phyloP scores from a whole-genome alignment of 2,329 filamentous ascomycete species.

The Trichophaea hybrida region DNA sequence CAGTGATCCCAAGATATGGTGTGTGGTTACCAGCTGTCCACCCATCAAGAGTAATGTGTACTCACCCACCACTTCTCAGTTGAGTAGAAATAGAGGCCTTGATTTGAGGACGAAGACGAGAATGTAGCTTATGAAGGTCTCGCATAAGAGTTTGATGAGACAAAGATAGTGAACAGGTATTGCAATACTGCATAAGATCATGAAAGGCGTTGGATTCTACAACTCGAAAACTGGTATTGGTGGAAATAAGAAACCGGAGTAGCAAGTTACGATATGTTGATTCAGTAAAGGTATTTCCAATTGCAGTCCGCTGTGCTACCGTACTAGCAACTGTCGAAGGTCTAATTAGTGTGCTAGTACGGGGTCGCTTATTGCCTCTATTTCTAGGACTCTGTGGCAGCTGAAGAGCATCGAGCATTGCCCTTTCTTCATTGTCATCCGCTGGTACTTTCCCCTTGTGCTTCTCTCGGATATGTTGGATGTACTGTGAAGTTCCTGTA shows the following conservation, averaged over 20 bases:
- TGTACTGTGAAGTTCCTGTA: neutral
- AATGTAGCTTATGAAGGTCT: neutral
- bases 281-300: neutral
- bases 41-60: constrained; percentile 3
- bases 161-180: neutral
- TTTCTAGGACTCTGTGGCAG: neutral
- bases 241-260: neutral
- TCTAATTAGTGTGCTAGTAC: neutral
- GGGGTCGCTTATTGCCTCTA: neutral
- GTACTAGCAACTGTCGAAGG: neutral
- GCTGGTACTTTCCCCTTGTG: neutral
- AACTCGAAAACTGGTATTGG: neutral
- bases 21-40: constrained; percentile 4
- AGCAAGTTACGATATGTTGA: neutral
- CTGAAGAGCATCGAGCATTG: neutral
- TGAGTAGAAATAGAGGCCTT: neutral
- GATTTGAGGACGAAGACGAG: neutral
- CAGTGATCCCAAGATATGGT: constrained; percentile 8
- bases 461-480: neutral
- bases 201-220: neutral
- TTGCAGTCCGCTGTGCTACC: neutral
- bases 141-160: neutral
- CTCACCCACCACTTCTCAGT: neutral
- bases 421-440: neutral
- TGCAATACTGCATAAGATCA: neutral